A percentile compares a stretch with the other conserved stretches of the same genome.
phyloP scores from a whole-genome alignment of 257 asterid species.

The Ocimum tenuiflorum region DNA sequence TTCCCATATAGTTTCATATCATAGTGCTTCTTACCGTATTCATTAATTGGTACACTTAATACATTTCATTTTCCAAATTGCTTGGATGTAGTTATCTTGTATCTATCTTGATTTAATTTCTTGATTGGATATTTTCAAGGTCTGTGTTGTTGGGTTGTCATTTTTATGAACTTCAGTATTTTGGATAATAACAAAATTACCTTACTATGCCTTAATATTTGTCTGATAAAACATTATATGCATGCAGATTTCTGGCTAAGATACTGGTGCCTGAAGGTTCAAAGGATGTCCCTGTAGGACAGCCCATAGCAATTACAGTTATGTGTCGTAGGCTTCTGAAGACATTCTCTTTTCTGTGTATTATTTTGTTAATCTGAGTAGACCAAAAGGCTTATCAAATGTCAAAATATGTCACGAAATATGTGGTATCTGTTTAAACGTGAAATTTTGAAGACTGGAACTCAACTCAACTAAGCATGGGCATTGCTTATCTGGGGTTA shows the following conservation, averaged over 20 bases:
- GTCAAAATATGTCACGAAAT: conserved; percentile 5
- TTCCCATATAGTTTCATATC: not conserved
- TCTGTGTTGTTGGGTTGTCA: conserved; percentile 16
- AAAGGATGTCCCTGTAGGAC: conserved; percentile 95
- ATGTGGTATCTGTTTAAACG: conserved; percentile 8
- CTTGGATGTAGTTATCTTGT: not conserved
- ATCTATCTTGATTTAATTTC: not conserved
- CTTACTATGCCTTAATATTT: not conserved
- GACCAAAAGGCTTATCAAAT: not conserved
- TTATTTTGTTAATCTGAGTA: conserved; percentile 14
- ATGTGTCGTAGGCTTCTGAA: conserved; percentile 25
- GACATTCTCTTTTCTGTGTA: conserved; percentile 8
- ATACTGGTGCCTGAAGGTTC: conserved; percentile 95
- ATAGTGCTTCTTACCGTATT: conserved; percentile 2
- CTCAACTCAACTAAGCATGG: conserved; percentile 11
- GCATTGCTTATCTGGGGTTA: not conserved
- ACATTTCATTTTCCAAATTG: too few relatives aligned
- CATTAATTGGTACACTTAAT: too few relatives aligned
- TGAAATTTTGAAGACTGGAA: conserved; percentile 10
- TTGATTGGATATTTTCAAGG: not conserved
- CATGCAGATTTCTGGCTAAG: conserved; percentile 84
- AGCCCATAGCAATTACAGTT: conserved; percentile 96
- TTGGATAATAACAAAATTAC: not conserved
- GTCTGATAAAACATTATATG: conserved; percentile 20
- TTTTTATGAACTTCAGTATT: not conserved